These are phyloP conservation scores for Mycena galericulata DNA, from an alignment of 768 basidiomycete species.

Conservation along the genomic window DNA sequence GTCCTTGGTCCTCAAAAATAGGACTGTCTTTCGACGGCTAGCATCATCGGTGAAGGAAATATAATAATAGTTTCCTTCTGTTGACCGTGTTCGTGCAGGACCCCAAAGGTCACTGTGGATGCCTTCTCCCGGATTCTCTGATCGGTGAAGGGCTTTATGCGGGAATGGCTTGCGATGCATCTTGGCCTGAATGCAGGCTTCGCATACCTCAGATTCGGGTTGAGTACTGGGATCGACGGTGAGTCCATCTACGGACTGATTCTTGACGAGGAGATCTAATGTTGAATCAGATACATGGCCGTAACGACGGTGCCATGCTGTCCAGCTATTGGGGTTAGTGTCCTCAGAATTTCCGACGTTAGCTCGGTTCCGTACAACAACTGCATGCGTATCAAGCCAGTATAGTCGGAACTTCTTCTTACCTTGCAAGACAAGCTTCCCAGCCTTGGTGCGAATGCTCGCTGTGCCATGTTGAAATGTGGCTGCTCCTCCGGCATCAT, in stretches of 20 bases:
- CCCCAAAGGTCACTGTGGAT: conserved; percentile 20
- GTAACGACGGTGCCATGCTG: conserved; percentile 14
- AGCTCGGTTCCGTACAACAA: not conserved
- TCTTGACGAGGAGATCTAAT: conserved; percentile 10
- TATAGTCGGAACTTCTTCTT: not conserved
- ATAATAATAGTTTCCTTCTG: conserved; percentile 1
- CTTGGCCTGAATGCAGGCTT: conserved; percentile 17
- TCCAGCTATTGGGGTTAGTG: conserved; percentile 3
- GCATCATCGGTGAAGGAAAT: conserved; percentile 30
- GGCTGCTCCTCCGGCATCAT: not conserved
- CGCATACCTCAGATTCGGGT: not conserved
- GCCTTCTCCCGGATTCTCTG: conserved; percentile 1
- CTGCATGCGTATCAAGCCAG: not conserved
- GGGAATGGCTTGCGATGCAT: conserved; percentile 7
- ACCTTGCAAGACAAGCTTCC: not conserved
- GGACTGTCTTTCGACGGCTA: conserved; percentile 15
- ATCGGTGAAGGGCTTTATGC: conserved; percentile 5
- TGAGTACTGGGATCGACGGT: conserved; percentile 1
- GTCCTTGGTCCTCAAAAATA: conserved; percentile 36
- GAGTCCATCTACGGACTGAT: conserved; percentile 18
- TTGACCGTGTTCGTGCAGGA: conserved; percentile 9
- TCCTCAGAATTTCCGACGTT: not conserved
- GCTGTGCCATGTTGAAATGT: not conserved
- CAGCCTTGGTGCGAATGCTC: not conserved
- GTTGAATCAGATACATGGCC: conserved; percentile 14